These are phyloP conservation scores for Coprinopsis cinerea DNA, from an alignment of 768 basidiomycete species.

Conservation along the genomic window DNA sequence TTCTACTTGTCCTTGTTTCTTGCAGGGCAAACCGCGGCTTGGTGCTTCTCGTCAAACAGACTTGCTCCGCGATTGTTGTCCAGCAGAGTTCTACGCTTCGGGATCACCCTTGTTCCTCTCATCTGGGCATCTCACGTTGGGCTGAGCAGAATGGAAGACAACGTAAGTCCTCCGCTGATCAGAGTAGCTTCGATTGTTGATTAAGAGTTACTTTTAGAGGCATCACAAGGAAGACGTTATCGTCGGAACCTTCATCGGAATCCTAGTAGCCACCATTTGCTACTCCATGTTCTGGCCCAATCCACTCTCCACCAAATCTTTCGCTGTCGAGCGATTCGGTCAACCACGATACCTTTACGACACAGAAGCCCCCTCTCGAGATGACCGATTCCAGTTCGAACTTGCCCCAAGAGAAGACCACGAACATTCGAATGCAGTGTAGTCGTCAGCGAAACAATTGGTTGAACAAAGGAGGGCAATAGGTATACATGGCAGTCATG, in stretches of 20 bases:
- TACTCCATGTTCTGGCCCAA: slow-evolving; percentile 65
- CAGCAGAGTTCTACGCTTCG: slow-evolving; percentile 42
- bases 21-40: slow-evolving; percentile 59
- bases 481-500: slow-evolving; percentile 2
- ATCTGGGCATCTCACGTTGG: slow-evolving; percentile 57
- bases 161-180: slow-evolving; percentile 38
- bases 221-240: slow-evolving; percentile 70
- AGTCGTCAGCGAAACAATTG: too few species aligned
- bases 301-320: slow-evolving; percentile 43
- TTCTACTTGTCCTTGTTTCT: slow-evolving; percentile 55
- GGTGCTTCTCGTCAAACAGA: slow-evolving; percentile 40
- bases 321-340: slow-evolving; percentile 23
- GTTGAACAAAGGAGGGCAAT: slow-evolving; percentile 7
- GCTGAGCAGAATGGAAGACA: slow-evolving; percentile 57
- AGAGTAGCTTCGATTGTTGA: slow-evolving; percentile 1
- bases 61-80: slow-evolving; percentile 27
- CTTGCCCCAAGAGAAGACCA: slow-evolving; percentile 39
- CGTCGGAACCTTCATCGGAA: slow-evolving; percentile 55
- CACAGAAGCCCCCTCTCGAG: slow-evolving; percentile 8
- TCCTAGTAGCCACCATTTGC: slow-evolving; percentile 39
- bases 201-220: slow-evolving; percentile 32
- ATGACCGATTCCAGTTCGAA: slow-evolving; percentile 37
- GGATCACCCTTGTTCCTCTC: slow-evolving; percentile 47
- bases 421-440: slow-evolving; percentile 32
- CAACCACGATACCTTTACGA: slow-evolving; percentile 41